Evolutionary conservation across 495 filamentous ascomycete species (phyloP), one percentile per base, ranked within the genome.

Genomic region (Penicillium subrubescens): DNA sequence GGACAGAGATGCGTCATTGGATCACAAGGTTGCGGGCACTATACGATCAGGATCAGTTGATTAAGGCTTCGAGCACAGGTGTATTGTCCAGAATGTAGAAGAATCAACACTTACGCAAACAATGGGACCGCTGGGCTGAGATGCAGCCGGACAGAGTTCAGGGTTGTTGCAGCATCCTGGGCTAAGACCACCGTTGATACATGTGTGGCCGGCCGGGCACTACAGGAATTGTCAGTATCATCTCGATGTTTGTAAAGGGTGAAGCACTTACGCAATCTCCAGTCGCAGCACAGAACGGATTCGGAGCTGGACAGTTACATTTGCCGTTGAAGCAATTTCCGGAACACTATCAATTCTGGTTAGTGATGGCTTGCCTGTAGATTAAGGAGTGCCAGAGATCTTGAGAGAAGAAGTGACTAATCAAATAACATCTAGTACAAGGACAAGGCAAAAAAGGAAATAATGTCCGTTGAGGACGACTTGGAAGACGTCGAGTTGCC

Each of bases 71-170:
- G 4, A 27, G 12, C 5, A 11, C 48, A 51, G 4, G 11, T 17
- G 6, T 4, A 51, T 15, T 2, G 48, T 23, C 43, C 2, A 2
- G 23, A 1, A 31, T 48, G 46, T 25, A 61, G 33, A 60, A 55
- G 15, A 33, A 31, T 25, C 19, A 41, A 10, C 10, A 64, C 70
- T 66, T 68, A 72, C 67, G 37, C 70, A 72, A 39, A 70, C 67
- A 19, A 55, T 57, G 44, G 56, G n/a, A 14, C 67, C 70, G 14
- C 11, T 39, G 31, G 63, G 43, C 19, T 61, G 60, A 14, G 70
- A 70, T 31, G 31, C 54, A 21, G 62, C 67, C 7, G 65, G 64
- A 48, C 70, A 70, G 15, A 48, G 46, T 23, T 70, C 67, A 8
- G 59, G 33, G n/a, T 23, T 33, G 14, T 65, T 53, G 48, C 70